Evolutionary conservation across 2,329 filamentous ascomycete genomes (phyloP), one percentile per base, ranked within the genome.

Genomic region (Dothideomycetes sp.): DNA sequence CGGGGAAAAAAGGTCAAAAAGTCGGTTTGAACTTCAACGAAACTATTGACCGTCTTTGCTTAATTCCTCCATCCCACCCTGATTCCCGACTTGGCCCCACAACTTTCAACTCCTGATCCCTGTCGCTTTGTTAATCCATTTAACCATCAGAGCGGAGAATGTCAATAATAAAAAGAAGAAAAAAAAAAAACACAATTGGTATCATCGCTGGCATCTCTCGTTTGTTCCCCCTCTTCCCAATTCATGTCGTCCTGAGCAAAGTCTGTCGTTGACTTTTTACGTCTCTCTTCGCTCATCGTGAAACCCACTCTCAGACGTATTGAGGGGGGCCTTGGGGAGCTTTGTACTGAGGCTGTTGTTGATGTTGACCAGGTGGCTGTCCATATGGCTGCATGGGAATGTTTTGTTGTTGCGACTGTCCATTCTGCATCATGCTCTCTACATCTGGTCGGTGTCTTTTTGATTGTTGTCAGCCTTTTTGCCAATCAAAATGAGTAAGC

Each of bases 371-470:
- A 27, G 55, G 54, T 25, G 49, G 51, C 18, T 45, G 45, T 34
- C 49, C 51, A 12, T 49, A 45, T 30, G 53, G 53, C 45, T 60
- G 53, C 53, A 59, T 49, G 22, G 56, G 56, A 46, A 61, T 58
- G 23, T 38, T 43, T 34, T 50, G 52, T 12, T 36, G 44, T 41
- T 43, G 46, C 23, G 34, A 43, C 46, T 15, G 48, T 50, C 32
- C 51, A 51, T 38, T 47, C 47, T 56, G 42, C 57, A 58, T 58
- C 47, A 58, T 55, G 31, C 56, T 51, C 42, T 60, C 52, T 9
- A 61, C 60, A 42, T 62, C 60, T 7, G 59, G 59, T 30, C 59
- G 51, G 35, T 56, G 47, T 39, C 48, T 49, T n/a, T 62, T 59
- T 7, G 59, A 58, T 30, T 58, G 51, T 35, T 56, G 47, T 39